Percentiles rank a stretch among this genome's conserved stretches.
phyloP scores from a whole-genome alignment of 208 protist genomes.

The Leptomonas seymouri region DNA sequence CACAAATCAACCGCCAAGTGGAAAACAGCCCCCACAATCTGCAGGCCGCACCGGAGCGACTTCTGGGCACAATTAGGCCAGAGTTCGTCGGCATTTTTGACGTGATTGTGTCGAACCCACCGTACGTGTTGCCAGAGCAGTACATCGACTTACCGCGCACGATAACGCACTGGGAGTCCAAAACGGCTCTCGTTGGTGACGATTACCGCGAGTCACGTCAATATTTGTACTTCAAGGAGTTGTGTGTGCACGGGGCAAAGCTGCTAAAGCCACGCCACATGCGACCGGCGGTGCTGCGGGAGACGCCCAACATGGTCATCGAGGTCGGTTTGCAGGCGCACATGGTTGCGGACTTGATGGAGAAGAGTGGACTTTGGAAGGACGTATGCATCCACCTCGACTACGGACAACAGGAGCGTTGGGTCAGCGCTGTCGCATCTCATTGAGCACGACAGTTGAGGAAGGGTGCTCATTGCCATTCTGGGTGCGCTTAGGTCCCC shows the following conservation, averaged over 20 bases:
- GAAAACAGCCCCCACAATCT: too few species aligned
- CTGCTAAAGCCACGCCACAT: slow-evolving; percentile 57
- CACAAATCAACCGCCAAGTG: too few species aligned
- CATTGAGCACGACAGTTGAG: slow-evolving; percentile 28
- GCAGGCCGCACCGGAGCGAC: slow-evolving; percentile 19
- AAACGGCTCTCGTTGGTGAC: slow-evolving; percentile 84
- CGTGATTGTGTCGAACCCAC: slow-evolving; percentile 85
- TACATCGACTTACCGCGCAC: slow-evolving; percentile 67
- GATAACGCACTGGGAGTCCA: slow-evolving; percentile 81
- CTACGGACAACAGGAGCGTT: slow-evolving; percentile 75
- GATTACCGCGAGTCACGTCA: slow-evolving; percentile 59
- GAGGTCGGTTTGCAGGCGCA: slow-evolving; percentile 83
- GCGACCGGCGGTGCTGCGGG: slow-evolving; percentile 36
- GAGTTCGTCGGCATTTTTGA: slow-evolving; percentile 61
- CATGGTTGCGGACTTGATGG: slow-evolving; percentile 79
- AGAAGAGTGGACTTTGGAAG: slow-evolving; percentile 50
- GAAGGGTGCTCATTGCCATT: too few species aligned
- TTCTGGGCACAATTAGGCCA: slow-evolving; percentile 6
- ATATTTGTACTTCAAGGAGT: slow-evolving; percentile 89
- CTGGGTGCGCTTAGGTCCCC: too few species aligned
- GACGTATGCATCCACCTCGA: slow-evolving; percentile 80
- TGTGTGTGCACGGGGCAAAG: slow-evolving; percentile 63
- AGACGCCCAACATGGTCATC: slow-evolving; percentile 68
- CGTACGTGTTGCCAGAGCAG: slow-evolving; percentile 82
- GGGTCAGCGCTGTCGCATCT: slow-evolving; percentile 67